Base-by-base conservation (phyloP, 2,329 filamentous ascomycete species). In the Amauroascus niger region DNA sequence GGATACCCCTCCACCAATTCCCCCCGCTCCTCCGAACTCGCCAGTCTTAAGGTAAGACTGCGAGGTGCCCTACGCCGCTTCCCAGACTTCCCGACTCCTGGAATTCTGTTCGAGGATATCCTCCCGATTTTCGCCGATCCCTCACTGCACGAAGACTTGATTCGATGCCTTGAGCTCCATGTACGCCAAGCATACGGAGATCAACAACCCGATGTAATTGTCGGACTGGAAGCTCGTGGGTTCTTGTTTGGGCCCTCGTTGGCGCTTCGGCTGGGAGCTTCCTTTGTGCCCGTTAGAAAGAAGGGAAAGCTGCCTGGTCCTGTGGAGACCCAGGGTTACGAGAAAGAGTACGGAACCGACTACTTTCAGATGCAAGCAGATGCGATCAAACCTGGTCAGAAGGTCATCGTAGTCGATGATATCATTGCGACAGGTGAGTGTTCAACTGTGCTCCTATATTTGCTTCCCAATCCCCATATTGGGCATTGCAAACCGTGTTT, bases 21-120 rank as follows among this genome's bases (percentile, higher is more conserved):
- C 71, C 57, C 72, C 73, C 60, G 68, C 69, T 54, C 70, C 72
- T 57, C 70, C 71, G 76, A 82, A 80, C 76, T 79, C 74, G 63
- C 76, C 74, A 68, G 71, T 79, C 80, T 83, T 79, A 79, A 80
- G 71, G 73, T 79, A 74, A 85, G 69, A 73, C 79, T 90, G 77
- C 78, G 83, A 67, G 72, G 74, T 62, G 81, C 85, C 56, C 81
- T 97, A 63, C 87, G 87, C 71, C 84, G 89, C 70, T 95, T 88
- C 75, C 82, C 83, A 65, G 88, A 97, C 77, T 97, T 96, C 75
- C 91, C 91, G 56, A 84, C 86, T 61, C 83, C 86, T 44, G 91
- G 93, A 70, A 91, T 98, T 67, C 79, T 95, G 65, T 98, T 98
- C 73, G 88, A 96, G 76, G 93, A 98, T 69, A 97, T 98, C 73